Conservation (phyloP, 495 filamentous ascomycete genomes). For the Xanthoparmelia taractica region DNA sequence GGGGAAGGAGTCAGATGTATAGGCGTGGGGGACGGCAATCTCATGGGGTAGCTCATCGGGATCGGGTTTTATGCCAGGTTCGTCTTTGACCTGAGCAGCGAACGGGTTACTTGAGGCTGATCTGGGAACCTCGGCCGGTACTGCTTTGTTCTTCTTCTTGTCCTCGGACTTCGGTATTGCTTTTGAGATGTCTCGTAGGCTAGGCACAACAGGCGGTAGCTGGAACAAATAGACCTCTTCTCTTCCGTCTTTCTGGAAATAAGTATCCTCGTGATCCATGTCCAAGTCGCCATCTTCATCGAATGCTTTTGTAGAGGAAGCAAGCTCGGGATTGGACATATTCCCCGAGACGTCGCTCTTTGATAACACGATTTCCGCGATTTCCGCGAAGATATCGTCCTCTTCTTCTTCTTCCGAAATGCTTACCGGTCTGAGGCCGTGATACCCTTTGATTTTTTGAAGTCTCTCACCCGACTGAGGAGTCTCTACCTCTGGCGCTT, state of each 20-base stretch:
- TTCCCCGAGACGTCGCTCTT: background rate
- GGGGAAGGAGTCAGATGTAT: conserved; percentile 34
- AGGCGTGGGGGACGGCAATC: conserved; percentile 28
- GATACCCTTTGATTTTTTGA: background rate
- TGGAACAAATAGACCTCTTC: conserved; percentile 48
- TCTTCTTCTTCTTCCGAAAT: conserved; percentile 4
- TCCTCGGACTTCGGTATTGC: conserved; percentile 17
- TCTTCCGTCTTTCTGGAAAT: conserved; percentile 19
- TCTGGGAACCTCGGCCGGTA: conserved; percentile 4
- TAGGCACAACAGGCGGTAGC: conserved; percentile 49
- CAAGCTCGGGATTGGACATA: background rate
- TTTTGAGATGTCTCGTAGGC: conserved; percentile 31
- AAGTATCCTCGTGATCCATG: conserved; percentile 16
- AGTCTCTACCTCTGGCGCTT: background rate
- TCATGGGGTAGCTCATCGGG: conserved; percentile 19
- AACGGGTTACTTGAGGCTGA: conserved; percentile 10
- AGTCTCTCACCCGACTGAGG: background rate
- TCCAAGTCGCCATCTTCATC: conserved; percentile 22
- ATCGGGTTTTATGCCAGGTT: conserved; percentile 26
- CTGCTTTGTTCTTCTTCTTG: conserved; percentile 16
- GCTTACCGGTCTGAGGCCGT: background rate
- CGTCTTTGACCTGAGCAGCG: conserved; percentile 15
- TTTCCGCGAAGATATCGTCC: conserved; percentile 10
- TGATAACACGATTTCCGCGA: background rate
- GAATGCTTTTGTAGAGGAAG: background rate